Conservation (phyloP, 2,329 filamentous ascomycete species). For the Ceratocystis ficicola region DNA sequence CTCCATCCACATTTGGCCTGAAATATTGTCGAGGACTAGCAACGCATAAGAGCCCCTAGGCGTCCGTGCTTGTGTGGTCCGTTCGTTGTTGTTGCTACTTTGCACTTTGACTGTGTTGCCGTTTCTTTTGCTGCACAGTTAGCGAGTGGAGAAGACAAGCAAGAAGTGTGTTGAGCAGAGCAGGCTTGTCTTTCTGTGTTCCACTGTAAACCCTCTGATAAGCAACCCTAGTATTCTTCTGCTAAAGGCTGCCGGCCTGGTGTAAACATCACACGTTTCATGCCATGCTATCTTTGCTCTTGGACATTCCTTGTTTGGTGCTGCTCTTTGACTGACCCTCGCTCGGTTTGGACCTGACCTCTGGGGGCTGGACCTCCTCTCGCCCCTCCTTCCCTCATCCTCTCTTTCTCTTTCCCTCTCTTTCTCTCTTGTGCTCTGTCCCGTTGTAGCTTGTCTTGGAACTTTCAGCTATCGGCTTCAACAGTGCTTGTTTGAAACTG, state of each 20-base stretch:
- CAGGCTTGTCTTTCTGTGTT: no score
- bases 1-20: neutral
- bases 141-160: no score
- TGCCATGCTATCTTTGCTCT: neutral
- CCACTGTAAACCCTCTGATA: neutral
- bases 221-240: neutral
- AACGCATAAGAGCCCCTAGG: neutral
- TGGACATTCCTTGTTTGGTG: neutral
- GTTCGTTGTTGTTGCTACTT: neutral
- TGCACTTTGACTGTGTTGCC: neutral
- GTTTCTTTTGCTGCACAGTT: neutral
- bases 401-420: neutral
- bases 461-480: neutral
- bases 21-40: neutral
- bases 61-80: neutral
- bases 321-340: neutral
- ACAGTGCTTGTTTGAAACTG: neutral
- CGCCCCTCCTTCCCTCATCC: no score
- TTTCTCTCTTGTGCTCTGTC: neutral
- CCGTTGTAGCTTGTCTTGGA: neutral
- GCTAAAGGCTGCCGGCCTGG: neutral
- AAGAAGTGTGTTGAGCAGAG: no score
- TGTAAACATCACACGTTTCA: neutral
- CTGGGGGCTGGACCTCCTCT: no score
- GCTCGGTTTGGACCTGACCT: neutral